Conservation (phyloP, 441 rosid genomes). For the Rhodomyrtus psidioides region DNA sequence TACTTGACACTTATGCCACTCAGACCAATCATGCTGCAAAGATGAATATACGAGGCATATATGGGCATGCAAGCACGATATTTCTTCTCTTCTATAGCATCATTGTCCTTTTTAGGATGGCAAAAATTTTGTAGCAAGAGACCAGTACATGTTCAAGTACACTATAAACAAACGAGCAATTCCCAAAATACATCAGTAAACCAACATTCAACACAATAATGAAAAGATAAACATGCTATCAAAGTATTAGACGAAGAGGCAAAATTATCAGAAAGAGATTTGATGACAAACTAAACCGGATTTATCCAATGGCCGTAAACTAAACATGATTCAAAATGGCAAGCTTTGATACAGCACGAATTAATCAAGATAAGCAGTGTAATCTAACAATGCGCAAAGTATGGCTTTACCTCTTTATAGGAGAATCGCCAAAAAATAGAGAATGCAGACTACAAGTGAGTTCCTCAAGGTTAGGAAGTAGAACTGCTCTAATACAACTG, state of each 20-base stretch:
- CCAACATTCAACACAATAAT: background rate
- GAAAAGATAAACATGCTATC: background rate
- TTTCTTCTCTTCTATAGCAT: background rate
- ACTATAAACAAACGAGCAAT: background rate
- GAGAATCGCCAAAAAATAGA: constrained; percentile 45
- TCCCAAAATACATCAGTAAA: background rate
- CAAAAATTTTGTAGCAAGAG: background rate
- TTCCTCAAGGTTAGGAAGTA: constrained; percentile 52
- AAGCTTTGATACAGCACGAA: background rate
- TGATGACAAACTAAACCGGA: background rate
- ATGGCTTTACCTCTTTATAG: constrained; percentile 55
- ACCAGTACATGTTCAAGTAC: background rate
- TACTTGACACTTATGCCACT: background rate
- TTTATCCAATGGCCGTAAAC: background rate
- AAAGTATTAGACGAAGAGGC: background rate
- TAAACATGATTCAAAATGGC: background rate
- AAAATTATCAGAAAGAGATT: background rate
- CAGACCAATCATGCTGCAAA: background rate
- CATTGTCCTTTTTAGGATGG: background rate
- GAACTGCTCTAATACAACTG: constrained; percentile 28
- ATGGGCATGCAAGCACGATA: background rate
- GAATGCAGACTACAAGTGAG: constrained; percentile 68
- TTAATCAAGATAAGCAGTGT: background rate
- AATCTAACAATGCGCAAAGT: background rate
- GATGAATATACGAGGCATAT: background rate